Evolutionary conservation across 768 basidiomycete genomes (phyloP), one percentile per base, ranked within the genome.

Genomic region (Leccinum sublutescens): DNA sequence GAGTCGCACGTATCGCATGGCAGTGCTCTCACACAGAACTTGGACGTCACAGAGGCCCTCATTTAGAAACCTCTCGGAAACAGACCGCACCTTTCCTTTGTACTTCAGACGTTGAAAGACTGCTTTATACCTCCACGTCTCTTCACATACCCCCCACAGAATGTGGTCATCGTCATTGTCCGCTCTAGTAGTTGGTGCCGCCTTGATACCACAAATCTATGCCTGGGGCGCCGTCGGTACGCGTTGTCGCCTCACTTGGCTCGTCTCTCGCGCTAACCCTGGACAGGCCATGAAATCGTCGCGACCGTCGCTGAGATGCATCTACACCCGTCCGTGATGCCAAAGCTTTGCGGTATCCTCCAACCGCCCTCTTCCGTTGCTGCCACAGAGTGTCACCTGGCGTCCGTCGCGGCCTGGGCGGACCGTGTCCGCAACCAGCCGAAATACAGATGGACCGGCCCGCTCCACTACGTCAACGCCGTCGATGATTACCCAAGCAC

Each of bases 261-360:
- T 12, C 19, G 0, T 6, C 12, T 38, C 52, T 15, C 21, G n/a
- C 10, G 15, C 56, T 63, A 17, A 62, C 21, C 6, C 4, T 29
- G 25, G n/a, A 43, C 43, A 86, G 93, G 95, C 4, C 95, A 98
- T 66, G 91, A 97, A 77, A 87, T 97, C 33, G 85, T 93, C 5
- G 95, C 95, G 1, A 96, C 95, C 4, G 90, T 98, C 57, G 96
- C 96, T 1, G 90, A 98, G 71, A 92, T 95, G 59, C 85, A 97
- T 71, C 82, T 98, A 2, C 84, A 92, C 70, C 91, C 91, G 0
- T 77, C 76, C 2, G 86, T 88, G 5, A 78, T 88, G 43, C 79
- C 83, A 2, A 80, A 79, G 33, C 75, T 97, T 55, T 91, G 89
- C 63, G 72, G 77, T 29, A 86, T 98, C 65, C 86, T 97, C 63